phyloP scores from a whole-genome alignment of 2,329 filamentous ascomycete genomes.

The Alternaria atra region DNA sequence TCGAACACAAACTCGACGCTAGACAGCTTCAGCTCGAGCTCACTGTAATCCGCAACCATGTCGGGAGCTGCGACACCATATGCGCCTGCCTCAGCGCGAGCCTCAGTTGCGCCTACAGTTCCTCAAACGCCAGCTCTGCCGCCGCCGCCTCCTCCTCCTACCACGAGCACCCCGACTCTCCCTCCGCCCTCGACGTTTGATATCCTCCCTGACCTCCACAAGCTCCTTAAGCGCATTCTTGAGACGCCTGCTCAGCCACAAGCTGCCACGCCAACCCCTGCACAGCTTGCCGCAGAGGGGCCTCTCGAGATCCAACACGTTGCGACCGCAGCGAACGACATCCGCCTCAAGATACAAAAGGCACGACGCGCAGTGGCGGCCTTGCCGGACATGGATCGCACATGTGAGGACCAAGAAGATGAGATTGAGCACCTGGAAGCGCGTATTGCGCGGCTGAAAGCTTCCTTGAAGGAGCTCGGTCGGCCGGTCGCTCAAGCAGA shows the following conservation, averaged over 20 bases:
- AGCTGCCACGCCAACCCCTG: conserved; percentile 34
- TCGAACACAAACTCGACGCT: conserved; percentile 32
- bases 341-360: conserved; percentile 85
- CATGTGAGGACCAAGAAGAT: conserved; percentile 72
- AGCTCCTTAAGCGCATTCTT: conserved; percentile 78
- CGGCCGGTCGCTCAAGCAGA: conserved; percentile 30
- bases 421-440: conserved; percentile 74
- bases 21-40: conserved; percentile 15
- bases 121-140: conserved; percentile 40
- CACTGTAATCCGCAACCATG: conserved; percentile 33
- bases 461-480: conserved; percentile 44
- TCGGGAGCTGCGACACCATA: conserved; percentile 47
- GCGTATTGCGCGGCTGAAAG: conserved; percentile 68
- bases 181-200: conserved; percentile 86
- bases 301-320: conserved; percentile 77
- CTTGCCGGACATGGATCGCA: conserved; percentile 75
- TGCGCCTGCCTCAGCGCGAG: conserved; percentile 41
- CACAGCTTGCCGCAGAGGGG: conserved; percentile 39
- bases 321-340: conserved; percentile 75
- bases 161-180: conserved; percentile 62
- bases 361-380: conserved; percentile 72
- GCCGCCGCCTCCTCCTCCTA: conserved; percentile 29
- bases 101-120: conserved; percentile 45
- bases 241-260: conserved; percentile 52
- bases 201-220: conserved; percentile 81